These are phyloP conservation scores for Dryas drummondii DNA, from an alignment of 306 rosid genomes.

Conservation along the genomic window DNA sequence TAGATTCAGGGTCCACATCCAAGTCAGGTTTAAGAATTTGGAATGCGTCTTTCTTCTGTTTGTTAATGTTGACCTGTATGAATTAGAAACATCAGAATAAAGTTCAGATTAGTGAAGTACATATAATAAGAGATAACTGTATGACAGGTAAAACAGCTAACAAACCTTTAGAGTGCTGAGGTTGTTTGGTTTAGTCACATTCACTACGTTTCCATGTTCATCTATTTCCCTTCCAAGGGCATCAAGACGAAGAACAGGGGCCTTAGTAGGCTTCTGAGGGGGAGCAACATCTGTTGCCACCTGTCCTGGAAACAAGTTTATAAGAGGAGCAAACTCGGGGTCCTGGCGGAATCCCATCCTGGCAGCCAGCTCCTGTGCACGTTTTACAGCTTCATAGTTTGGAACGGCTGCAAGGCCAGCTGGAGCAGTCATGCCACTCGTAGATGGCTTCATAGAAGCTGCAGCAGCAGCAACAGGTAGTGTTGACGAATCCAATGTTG, in stretches of 20 bases:
- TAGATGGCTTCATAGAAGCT: constrained; percentile 13
- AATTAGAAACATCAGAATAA: constrained; percentile 16
- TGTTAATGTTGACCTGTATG: constrained; percentile 88
- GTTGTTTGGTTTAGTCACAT: constrained; percentile 71
- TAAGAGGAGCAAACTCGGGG: constrained; percentile 90
- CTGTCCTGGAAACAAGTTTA: constrained; percentile 89
- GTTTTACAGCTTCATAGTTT: constrained; percentile 79
- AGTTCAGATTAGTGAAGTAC: constrained; percentile 7
- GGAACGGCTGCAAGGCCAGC: constrained; percentile 46
- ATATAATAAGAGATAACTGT: background rate
- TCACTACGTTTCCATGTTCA: constrained; percentile 85
- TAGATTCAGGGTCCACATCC: constrained; percentile 82
- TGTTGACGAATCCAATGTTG: constrained; percentile 36
- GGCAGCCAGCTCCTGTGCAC: constrained; percentile 92
- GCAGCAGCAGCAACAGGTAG: constrained; percentile 38
- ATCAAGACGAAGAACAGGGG: constrained; percentile 97
- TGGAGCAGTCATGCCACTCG: constrained; percentile 31
- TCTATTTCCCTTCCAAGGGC: constrained; percentile 95
- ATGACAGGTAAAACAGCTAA: constrained; percentile 12
- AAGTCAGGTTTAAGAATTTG: constrained; percentile 86
- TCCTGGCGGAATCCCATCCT: constrained; percentile 95
- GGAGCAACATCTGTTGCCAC: constrained; percentile 48
- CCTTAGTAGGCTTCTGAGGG: constrained; percentile 80
- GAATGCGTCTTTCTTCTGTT: constrained; percentile 87
- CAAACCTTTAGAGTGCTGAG: constrained; percentile 94